These are phyloP conservation scores for Botryosphaeria dothidea DNA, from an alignment of 2,329 filamentous ascomycete species.

Conservation along the genomic window DNA sequence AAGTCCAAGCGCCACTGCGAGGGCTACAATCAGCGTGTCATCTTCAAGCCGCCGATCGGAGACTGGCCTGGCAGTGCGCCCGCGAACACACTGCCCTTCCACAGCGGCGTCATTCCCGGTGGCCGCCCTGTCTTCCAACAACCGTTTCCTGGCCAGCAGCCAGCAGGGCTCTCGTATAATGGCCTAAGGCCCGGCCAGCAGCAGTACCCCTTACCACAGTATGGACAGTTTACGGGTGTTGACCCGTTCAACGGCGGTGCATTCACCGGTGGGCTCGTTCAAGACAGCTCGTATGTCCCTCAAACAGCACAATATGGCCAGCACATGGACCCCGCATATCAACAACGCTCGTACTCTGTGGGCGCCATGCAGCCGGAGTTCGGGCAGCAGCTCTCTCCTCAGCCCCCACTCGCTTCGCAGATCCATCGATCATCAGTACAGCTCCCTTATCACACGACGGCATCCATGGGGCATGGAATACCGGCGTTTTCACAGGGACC, in stretches of 20 bases:
- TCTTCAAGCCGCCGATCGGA: constrained; percentile 75
- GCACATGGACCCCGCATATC: neutral
- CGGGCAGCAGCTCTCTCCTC: neutral
- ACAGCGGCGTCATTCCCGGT: constrained; percentile 18
- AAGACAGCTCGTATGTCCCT: constrained; percentile 3
- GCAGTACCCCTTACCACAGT: constrained; percentile 14
- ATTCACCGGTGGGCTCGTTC: constrained; percentile 1
- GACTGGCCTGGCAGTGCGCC: constrained; percentile 46
- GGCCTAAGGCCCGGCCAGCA: constrained; percentile 3
- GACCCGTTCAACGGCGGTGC: constrained; percentile 7
- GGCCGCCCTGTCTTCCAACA: constrained; percentile 19
- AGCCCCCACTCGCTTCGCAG: neutral
- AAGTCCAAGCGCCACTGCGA: constrained; percentile 84
- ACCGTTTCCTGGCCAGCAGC: neutral
- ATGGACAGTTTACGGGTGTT: constrained; percentile 6
- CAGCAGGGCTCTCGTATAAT: neutral
- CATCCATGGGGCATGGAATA: constrained; percentile 5
- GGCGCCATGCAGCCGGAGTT: constrained; percentile 8
- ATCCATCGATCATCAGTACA: constrained; percentile 5
- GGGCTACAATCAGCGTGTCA: constrained; percentile 77
- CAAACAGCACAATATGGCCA: constrained; percentile 9
- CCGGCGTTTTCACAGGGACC: neutral
- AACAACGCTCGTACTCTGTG: constrained; percentile 13
- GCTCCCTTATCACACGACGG: constrained; percentile 10
- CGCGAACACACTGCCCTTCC: constrained; percentile 19